These are phyloP conservation scores for Auricularia cornea DNA, from an alignment of 768 basidiomycete species.

Conservation along the genomic window DNA sequence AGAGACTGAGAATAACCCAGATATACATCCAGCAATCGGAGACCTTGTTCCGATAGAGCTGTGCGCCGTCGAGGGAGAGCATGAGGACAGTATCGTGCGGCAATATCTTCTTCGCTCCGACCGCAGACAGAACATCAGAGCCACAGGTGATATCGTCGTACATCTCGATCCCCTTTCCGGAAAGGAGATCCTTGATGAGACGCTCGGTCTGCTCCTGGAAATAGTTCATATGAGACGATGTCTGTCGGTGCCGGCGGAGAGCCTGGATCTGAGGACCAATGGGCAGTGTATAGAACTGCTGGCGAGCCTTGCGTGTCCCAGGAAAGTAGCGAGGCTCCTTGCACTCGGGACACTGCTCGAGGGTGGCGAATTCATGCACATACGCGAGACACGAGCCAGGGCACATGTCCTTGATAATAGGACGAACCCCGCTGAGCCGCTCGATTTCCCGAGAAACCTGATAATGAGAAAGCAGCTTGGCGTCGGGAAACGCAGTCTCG, in stretches of 20 bases:
- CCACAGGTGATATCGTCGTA: slow-evolving; percentile 13
- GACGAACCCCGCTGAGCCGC: slow-evolving; percentile 13
- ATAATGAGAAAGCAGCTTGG: too few relatives aligned
- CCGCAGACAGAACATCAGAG: slow-evolving; percentile 4
- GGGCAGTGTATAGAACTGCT: slow-evolving; percentile 3
- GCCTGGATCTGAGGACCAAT: slow-evolving; percentile 4
- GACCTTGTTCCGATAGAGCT: slow-evolving; percentile 30
- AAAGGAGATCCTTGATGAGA: not conserved
- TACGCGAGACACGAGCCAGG: slow-evolving; percentile 32
- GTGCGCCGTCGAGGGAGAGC: slow-evolving; percentile 32
- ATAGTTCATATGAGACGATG: slow-evolving; percentile 1
- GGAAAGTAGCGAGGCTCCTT: slow-evolving; percentile 17
- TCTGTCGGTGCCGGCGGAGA: not conserved
- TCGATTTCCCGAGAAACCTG: too few relatives aligned
- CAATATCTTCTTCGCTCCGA: slow-evolving; percentile 5
- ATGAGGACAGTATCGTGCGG: slow-evolving; percentile 25
- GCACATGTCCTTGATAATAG: slow-evolving; percentile 21
- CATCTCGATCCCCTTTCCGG: not conserved
- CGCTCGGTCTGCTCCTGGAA: not conserved
- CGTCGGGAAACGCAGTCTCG: too few relatives aligned
- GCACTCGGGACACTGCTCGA: slow-evolving; percentile 19
- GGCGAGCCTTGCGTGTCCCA: not conserved
- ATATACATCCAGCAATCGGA: slow-evolving; percentile 31
- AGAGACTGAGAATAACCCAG: slow-evolving; percentile 28
- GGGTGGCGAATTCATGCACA: slow-evolving; percentile 26